Evolutionary conservation across 192 early-diverging fungal genomes (phyloP), one percentile per base, ranked within the genome.

Genomic region (Gorgonomyces haynaldii): DNA sequence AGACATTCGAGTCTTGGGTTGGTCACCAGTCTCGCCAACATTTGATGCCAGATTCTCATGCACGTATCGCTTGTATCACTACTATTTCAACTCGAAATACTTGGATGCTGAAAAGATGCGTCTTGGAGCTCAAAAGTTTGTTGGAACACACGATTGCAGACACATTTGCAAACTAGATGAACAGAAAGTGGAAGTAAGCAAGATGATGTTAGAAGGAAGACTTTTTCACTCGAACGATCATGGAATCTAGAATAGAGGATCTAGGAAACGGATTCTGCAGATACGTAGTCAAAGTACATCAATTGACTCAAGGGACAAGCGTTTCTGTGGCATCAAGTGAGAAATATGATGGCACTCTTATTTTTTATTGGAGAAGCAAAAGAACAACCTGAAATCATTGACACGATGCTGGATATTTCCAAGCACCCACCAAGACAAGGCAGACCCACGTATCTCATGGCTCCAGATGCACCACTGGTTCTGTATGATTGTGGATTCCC

Each of bases 321-420:
- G 17, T 98, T 96, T 50, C 64, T 96, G 43, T 98, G 90, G 91
- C 94, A 98, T 64, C 94, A 96, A 64, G 91, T 98, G 38, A 82
- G 94, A 16, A 92, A 84, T 64, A 93, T 98, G 86, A 89, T 91
- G 81, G 72, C 86, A 0, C 67, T 96, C 16, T 56, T 98, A 32
- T 83, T 93, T 45, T 60, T 86, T 32, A 78, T 95, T 8, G 94
- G 92, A 0, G 79, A 84, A 52, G 72, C 81, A 2, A 53, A 82
- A 13, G 94, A 98, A 52, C 34, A 62, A 16, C 84, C 86, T 7
- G 71, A 60, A 8, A 62, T 96, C 19, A 64, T 93, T 22, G 56
- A 67, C 24, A 52, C 66, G 6, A 30, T 98, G 46, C 56, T 91
- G 41, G 85, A 91, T 57, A 46, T 89, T 0, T 50, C 53, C 45